Base-by-base conservation (phyloP, 495 filamentous ascomycete species). In the Penicillium simplicissimum region DNA sequence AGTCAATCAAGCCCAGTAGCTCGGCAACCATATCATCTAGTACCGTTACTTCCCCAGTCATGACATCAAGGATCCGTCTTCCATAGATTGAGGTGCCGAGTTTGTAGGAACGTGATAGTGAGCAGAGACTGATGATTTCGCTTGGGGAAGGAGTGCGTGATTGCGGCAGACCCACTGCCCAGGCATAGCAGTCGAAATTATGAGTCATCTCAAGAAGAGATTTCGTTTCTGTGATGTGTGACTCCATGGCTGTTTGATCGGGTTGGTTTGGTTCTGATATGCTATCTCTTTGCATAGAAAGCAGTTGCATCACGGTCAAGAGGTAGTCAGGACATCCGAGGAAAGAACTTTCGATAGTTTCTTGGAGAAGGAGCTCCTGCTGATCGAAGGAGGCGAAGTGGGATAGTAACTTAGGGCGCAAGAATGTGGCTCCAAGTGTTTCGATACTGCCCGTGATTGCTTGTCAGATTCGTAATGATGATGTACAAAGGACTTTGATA, bases 361-460 rank as follows among this genome's bases (percentile, higher is more conserved):
- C 77, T 31, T 68, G 59, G 17, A 37, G 52, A 31, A 62, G 57
- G 3, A 54, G 13, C 17, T 60, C 61, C 52, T 60, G 47, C n/a
- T 61, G 51, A 8, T 70, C 58, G 0, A 68, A 31, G 0, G 58
- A 59, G 15, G 49, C 42, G 28, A 64, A 70, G 8, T 72, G 61
- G 2, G 76, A 71, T 8, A 78, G 43, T 8, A 74, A 75, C 55
- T 65, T 77, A 56, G 55, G 81, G 60, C 45, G 83, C 63, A 51
- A 77, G 71, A 68, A 84, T 59, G 72, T 82, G 67, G 38, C 80
- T 67, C 33, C 76, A 60, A 61, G 81, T 61, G 53, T 84, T 63
- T 67, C 78, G 61, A 65, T 81, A n/a, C n/a, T n/a, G n/a, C 61
- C 56, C 85, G 35, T 58, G 9, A n/a, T 21, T 8, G 8, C 1